These are phyloP conservation scores for Candida freyschussii DNA, from an alignment of 1,139 yeast genomes.

Conservation along the genomic window DNA sequence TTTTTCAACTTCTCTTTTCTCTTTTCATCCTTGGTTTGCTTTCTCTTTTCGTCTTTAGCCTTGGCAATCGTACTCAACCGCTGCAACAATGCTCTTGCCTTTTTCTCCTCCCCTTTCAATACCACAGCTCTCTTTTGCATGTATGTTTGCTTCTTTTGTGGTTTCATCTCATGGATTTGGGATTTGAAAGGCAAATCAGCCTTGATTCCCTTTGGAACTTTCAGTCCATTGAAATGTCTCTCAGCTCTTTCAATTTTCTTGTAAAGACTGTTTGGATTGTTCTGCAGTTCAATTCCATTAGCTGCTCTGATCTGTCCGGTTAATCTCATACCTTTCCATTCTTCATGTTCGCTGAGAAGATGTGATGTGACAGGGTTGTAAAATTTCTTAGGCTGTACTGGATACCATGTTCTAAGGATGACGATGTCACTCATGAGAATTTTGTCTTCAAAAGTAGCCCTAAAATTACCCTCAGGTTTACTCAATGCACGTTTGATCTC, in stretches of 20 bases:
- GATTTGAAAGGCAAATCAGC: conserved; percentile 84
- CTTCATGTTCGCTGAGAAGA: conserved; percentile 64
- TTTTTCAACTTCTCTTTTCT: conserved; percentile 71
- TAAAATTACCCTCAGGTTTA: conserved; percentile 92
- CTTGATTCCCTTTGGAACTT: conserved; percentile 76
- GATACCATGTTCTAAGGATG: conserved; percentile 94
- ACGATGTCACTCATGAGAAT: conserved; percentile 83
- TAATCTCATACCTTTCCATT: conserved; percentile 95
- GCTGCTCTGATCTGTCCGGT: conserved; percentile 93
- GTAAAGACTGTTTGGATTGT: conserved; percentile 63
- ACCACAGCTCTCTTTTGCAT: conserved; percentile 92
- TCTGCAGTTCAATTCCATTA: conserved; percentile 59
- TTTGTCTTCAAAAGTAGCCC: conserved; percentile 98
- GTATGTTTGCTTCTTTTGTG: conserved; percentile 80
- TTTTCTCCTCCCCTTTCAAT: conserved; percentile 87
- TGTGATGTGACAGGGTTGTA: conserved; percentile 96
- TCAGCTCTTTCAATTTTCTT: conserved; percentile 81
- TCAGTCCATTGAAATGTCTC: conserved; percentile 80
- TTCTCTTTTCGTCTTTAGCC: conserved; percentile 79
- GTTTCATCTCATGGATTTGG: conserved; percentile 82
- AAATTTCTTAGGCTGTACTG: conserved; percentile 82
- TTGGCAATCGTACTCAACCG: conserved; percentile 79
- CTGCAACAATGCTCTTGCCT: conserved; percentile 84
- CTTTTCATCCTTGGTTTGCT: conserved; percentile 70
- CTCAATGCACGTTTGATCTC: conserved; percentile 93